A percentile compares a stretch with the other conserved stretches of the same genome.
phyloP scores from a whole-genome alignment of 495 filamentous ascomycete species.

The Trichoderma virens region DNA sequence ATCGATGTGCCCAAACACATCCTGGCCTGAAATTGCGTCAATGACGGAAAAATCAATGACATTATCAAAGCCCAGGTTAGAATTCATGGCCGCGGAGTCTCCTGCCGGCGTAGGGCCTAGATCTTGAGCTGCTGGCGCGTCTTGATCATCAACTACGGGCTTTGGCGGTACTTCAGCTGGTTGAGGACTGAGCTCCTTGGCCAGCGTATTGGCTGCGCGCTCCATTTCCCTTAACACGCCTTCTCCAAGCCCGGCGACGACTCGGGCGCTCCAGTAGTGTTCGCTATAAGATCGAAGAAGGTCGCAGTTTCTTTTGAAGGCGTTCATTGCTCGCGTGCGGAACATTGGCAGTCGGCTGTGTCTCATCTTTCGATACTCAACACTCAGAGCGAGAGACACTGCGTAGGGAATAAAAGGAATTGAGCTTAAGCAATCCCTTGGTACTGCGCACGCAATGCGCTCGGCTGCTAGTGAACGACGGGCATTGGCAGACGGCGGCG shows the following conservation, averaged over 20 bases:
- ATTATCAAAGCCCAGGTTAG: background rate
- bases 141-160: background rate
- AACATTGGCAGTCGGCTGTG: slow-evolving; percentile 58
- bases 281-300: slow-evolving; percentile 48
- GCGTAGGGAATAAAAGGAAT: slow-evolving; percentile 65
- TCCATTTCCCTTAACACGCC: slow-evolving; percentile 18
- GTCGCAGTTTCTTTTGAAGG: slow-evolving; percentile 50
- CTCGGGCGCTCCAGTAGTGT: slow-evolving; percentile 56
- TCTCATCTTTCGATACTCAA: slow-evolving; percentile 64
- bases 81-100: background rate
- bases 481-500: slow-evolving; percentile 46
- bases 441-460: slow-evolving; percentile 54
- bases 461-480: slow-evolving; percentile 58
- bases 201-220: slow-evolving; percentile 13
- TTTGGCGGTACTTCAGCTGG: background rate
- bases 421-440: slow-evolving; percentile 42
- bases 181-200: slow-evolving; percentile 7
- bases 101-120: background rate
- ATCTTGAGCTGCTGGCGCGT: background rate
- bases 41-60: slow-evolving; percentile 23
- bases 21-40: slow-evolving; percentile 27
- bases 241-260: slow-evolving; percentile 50
- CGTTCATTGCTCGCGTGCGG: slow-evolving; percentile 49
- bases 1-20: slow-evolving; percentile 38
- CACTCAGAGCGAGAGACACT: slow-evolving; percentile 56